Evolutionary conservation across 371 early-diverging fungal species (phyloP).

Genomic region (Syncephalastrum contaminatum): DNA sequence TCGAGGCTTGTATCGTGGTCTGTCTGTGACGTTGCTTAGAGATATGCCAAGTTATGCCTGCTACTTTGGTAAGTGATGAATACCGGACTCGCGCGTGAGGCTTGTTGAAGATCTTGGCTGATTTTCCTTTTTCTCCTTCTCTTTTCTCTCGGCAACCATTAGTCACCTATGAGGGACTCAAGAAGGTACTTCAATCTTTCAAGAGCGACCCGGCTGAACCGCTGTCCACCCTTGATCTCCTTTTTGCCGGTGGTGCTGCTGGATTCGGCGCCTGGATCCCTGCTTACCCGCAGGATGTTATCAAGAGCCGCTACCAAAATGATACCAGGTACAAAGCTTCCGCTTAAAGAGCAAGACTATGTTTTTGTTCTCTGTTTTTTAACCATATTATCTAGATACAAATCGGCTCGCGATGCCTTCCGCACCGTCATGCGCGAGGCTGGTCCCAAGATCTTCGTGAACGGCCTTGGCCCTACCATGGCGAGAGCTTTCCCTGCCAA

Average conservation of each 20-base stretch:
- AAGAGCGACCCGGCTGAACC: conserved; percentile 47
- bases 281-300: conserved; percentile 88
- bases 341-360: background rate
- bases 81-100: background rate
- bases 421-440: conserved; percentile 48
- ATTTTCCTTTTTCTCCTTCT: background rate
- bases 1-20: conserved; percentile 78
- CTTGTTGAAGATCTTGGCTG: background rate
- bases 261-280: conserved; percentile 87
- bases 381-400: conserved; percentile 17
- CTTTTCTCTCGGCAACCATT: background rate
- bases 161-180: conserved; percentile 70
- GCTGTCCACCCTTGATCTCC: conserved; percentile 59
- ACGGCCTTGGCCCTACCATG: conserved; percentile 83
- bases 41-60: conserved; percentile 84
- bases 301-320: conserved; percentile 82
- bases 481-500: conserved; percentile 92
- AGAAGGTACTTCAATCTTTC: conserved; percentile 52
- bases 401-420: conserved; percentile 32
- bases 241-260: conserved; percentile 83
- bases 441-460: conserved; percentile 63
- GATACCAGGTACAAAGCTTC: conserved; percentile 29
- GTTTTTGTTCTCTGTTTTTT: background rate
- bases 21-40: conserved; percentile 77
- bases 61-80: conserved; percentile 67